Percentiles rank a stretch among this genome's conserved stretches.
Conservation (phyloP, 225 moss, liverwort and hornwort species). For the Neckera pumila region DNA sequence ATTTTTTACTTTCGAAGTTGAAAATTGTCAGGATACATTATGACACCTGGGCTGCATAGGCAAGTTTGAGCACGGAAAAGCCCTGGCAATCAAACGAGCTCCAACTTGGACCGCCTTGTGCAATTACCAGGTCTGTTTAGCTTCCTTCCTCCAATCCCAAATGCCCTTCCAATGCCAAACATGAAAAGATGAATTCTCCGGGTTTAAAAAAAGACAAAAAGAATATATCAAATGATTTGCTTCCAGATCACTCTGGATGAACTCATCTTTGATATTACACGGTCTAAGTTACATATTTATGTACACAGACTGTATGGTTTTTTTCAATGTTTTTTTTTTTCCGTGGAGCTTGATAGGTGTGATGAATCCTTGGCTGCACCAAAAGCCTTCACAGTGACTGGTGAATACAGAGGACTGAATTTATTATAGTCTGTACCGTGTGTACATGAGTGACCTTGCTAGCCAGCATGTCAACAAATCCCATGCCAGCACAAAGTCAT, state of each 20-base stretch:
- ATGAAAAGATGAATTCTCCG: too few species aligned
- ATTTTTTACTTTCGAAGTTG: too few species aligned
- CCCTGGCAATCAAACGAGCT: fast-evolving
- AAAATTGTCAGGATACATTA: neutral
- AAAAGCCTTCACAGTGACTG: neutral
- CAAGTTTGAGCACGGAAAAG: neutral
- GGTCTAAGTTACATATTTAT: neutral
- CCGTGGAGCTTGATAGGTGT: neutral
- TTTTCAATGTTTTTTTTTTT: neutral
- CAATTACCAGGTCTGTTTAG: neutral
- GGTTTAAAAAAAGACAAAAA: too few species aligned
- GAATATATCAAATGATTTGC: neutral
- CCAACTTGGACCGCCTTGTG: too few species aligned
- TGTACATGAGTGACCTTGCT: neutral
- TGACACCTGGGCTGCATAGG: fast-evolving
- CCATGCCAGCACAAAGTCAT: neutral
- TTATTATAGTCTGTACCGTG: neutral
- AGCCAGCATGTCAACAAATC: neutral
- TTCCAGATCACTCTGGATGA: neutral
- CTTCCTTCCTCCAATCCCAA: neutral
- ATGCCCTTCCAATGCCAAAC: neutral
- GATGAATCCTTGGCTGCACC: neutral
- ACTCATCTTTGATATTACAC: neutral
- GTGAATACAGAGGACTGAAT: neutral
- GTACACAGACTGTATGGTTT: neutral